Conservation (phyloP, 169 alveolate species). For the Plasmodium reichenowi region DNA sequence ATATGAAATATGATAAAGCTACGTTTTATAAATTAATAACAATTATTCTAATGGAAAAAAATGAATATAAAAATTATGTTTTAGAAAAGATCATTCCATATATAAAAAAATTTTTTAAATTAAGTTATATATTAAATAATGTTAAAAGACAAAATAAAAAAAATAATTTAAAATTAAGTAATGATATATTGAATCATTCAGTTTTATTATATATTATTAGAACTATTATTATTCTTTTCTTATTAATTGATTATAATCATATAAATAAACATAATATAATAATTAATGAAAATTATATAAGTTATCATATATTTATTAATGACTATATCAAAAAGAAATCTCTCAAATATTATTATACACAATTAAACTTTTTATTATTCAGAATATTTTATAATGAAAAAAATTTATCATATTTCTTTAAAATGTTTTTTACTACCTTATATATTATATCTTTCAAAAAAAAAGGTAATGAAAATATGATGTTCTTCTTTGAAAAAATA, state of each 20-base stretch:
- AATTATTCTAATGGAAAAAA: conserved; percentile 35
- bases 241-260: conserved; percentile 50
- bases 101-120: conserved; percentile 30
- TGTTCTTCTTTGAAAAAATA: conserved; percentile 48
- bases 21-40: conserved; percentile 45
- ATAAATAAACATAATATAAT: conserved; percentile 14
- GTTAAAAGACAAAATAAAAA: conserved; percentile 39
- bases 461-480: conserved; percentile 12
- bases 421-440: conserved; percentile 70
- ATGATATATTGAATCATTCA: conserved; percentile 47
- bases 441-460: conserved; percentile 60
- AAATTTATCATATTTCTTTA: conserved; percentile 59
- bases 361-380: conserved; percentile 51
- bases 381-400: conserved; percentile 64
- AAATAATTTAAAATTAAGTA: conserved; percentile 36
- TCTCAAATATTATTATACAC: conserved; percentile 62
- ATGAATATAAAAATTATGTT: conserved; percentile 48
- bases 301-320: conserved; percentile 22
- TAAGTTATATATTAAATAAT: conserved; percentile 18
- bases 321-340: conserved; percentile 52
- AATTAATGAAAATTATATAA: conserved; percentile 29
- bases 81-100: conserved; percentile 47
- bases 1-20: conserved; percentile 27
- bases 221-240: conserved; percentile 42
- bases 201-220: conserved; percentile 46